These are phyloP conservation scores for Anastatica hierochuntica DNA, from an alignment of 345 rosid genomes.

Conservation along the genomic window DNA sequence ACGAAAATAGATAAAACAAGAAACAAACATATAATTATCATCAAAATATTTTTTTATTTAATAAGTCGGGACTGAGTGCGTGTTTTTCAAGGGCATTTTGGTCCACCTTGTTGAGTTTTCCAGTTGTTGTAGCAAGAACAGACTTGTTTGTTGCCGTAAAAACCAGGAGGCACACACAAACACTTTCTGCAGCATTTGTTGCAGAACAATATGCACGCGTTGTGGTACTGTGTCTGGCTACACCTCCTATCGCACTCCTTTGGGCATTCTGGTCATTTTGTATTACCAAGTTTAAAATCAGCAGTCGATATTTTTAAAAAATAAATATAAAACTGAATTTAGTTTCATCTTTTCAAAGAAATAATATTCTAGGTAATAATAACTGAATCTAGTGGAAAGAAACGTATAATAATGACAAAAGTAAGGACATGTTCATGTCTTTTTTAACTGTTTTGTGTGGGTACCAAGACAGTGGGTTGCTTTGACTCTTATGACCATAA, in stretches of 20 bases:
- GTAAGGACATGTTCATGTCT: background rate
- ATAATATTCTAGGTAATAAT: too few species aligned
- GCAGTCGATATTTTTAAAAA: background rate
- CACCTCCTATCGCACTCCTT: constrained; percentile 52
- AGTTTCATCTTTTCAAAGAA: too few species aligned
- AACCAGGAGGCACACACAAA: constrained; percentile 73
- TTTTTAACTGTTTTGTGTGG: constrained; percentile 8
- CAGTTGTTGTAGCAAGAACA: constrained; percentile 78
- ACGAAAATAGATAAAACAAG: too few species aligned
- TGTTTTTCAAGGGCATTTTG: constrained; percentile 71
- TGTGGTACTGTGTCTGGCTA: constrained; percentile 38
- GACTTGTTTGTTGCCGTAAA: constrained; percentile 43
- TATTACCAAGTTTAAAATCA: background rate
- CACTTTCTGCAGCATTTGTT: constrained; percentile 64
- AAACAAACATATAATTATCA: too few species aligned
- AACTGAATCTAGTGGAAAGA: background rate
- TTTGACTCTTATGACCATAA: constrained; percentile 15
- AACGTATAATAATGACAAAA: background rate
- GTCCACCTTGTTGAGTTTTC: constrained; percentile 65
- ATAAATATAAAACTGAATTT: too few species aligned
- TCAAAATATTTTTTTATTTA: too few species aligned
- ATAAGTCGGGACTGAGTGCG: too few species aligned
- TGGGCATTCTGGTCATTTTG: constrained; percentile 53
- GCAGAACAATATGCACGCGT: constrained; percentile 57
- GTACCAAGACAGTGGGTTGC: constrained; percentile 17